These are phyloP conservation scores for Penicillium frequentans DNA, from an alignment of 2,329 filamentous ascomycete species.

Conservation along the genomic window DNA sequence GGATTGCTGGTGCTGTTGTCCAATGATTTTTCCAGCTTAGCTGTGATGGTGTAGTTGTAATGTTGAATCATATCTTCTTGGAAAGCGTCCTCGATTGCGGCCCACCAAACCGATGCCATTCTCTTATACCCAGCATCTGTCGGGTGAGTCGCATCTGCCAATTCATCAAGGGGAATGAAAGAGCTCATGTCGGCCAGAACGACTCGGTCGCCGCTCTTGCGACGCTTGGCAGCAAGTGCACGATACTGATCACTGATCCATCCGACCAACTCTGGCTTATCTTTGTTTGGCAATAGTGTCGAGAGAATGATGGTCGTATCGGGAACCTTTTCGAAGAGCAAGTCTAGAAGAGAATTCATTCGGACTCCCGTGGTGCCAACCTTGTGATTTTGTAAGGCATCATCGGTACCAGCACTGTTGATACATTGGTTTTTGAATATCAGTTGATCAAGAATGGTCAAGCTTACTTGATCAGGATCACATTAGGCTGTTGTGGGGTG, in stretches of 20 bases:
- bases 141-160: conserved; percentile 26
- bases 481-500: conserved; percentile 22
- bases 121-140: conserved; percentile 23
- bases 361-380: conserved; percentile 19
- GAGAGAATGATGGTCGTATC: conserved; percentile 34
- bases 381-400: conserved; percentile 26
- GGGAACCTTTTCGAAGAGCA: conserved; percentile 23
- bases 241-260: conserved; percentile 28
- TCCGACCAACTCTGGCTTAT: not conserved
- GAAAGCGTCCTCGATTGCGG: conserved; percentile 21
- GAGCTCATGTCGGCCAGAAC: conserved; percentile 29
- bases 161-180: conserved; percentile 15
- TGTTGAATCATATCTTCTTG: conserved; percentile 14
- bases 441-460: not conserved
- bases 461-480: conserved; percentile 29
- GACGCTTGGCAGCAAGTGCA: conserved; percentile 21
- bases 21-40: conserved; percentile 1
- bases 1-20: conserved; percentile 10
- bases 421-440: conserved; percentile 1
- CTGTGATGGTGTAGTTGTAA: conserved; percentile 4
- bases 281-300: conserved; percentile 29
- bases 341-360: conserved; percentile 26
- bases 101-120: conserved; percentile 32
- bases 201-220: conserved; percentile 18
- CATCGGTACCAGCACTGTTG: conserved; percentile 36